Evolutionary conservation across 2,329 filamentous ascomycete genomes (phyloP).

Genomic region (Neurospora sp.): DNA sequence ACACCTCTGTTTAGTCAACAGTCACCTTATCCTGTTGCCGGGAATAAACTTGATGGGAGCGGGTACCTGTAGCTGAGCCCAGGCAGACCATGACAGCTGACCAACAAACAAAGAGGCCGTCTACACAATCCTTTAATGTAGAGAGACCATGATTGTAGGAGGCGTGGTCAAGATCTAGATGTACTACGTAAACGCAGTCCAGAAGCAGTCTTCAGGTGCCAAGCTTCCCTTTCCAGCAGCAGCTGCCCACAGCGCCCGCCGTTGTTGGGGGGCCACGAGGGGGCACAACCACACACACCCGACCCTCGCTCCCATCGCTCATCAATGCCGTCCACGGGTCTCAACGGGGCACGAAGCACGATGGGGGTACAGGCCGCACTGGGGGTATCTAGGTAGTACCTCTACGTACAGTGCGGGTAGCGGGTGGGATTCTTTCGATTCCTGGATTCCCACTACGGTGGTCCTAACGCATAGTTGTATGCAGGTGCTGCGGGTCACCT

Average conservation of each 20-base stretch:
- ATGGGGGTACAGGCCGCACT: not conserved
- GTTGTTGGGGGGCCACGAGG: not conserved
- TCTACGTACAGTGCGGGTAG: not conserved
- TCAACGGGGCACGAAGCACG: not conserved
- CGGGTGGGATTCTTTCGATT: not conserved
- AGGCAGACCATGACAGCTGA: not conserved
- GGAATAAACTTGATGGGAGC: not conserved
- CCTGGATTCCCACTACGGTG: not conserved
- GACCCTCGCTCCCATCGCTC: not conserved
- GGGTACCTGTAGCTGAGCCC: not conserved
- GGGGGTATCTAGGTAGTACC: not conserved
- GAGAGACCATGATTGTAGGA: not conserved
- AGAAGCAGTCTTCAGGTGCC: not conserved
- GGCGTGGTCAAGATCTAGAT: not conserved
- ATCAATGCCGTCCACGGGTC: not conserved
- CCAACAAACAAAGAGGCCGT: not conserved
- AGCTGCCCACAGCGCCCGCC: not conserved
- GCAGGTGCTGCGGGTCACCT: not conserved
- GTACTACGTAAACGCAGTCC: not conserved
- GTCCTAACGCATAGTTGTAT: not conserved
- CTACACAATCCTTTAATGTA: not conserved
- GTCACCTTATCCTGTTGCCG: not conserved
- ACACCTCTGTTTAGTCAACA: not conserved
- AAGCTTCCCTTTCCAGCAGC: not conserved
- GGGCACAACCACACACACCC: not conserved